Base-by-base conservation (phyloP, 768 basidiomycete species). In the Podaxis sp. region DNA sequence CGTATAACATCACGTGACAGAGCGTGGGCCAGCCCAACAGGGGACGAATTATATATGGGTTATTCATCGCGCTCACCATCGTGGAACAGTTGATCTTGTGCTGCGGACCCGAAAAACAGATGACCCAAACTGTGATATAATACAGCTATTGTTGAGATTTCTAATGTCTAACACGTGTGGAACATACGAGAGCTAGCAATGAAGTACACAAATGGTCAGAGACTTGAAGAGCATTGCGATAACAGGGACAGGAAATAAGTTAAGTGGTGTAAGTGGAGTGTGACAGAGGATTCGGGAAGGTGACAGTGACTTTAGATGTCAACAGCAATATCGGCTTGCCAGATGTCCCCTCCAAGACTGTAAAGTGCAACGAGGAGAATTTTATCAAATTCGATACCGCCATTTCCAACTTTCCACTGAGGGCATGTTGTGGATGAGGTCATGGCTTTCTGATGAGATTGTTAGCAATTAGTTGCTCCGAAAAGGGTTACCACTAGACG, bases 251-350 rank as follows among this genome's bases (percentile, higher is more conserved):
- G 3, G 8, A n/a, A 22, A 50, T 50, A 50, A 50, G 13, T 50
- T 50, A 50, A 24, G 13, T 24, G 24, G 12, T 5, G 25, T 9
- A 33, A 5, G 47, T n/a, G 47, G 22, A 3, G 47, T 24, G 47
- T 8, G 17, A 24, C n/a, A 11, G 47, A 49, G 47, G 22, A 49
- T 17, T 9, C 11, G 41, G 5, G 46, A 22, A 47, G 13, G 17
- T 46, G n/a, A 25, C 2, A 25, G 8, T 7, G 24, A 4, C 49
- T 15, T 9, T 50, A 50, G 25, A 50, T 25, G 22, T 83, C 80
- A 27, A 81, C 64, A 36, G 76, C 79, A 15, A 84, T 74, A 27
- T 84, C 82, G 0, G 82, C 83, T 69, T 83, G 79, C 82, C 82
- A 84, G 3, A 75, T 67, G 59, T 80, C 75, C 17, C 79, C 79